These are phyloP conservation scores for Fistulifera solaris DNA, from an alignment of 108 stramenopile genomes.

Conservation along the genomic window DNA sequence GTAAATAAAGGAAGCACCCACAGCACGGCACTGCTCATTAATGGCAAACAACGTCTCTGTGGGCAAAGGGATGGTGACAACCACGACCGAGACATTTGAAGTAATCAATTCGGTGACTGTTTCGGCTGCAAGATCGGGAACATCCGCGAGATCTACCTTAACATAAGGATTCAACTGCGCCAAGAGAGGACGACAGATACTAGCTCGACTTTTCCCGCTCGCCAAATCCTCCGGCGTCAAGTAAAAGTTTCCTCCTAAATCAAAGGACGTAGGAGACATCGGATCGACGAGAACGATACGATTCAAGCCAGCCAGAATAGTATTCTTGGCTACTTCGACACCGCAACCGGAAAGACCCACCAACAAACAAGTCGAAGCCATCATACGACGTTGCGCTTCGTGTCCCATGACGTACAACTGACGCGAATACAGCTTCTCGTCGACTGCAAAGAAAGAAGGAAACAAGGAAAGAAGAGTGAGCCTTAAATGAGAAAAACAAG, in stretches of 20 bases:
- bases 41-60: conserved; percentile 48
- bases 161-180: conserved; percentile 87
- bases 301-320: conserved; percentile 86
- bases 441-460: conserved; percentile 35
- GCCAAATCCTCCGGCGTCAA: conserved; percentile 28
- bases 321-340: conserved; percentile 92
- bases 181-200: conserved; percentile 40
- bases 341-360: conserved; percentile 89
- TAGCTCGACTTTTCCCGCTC: conserved; percentile 31
- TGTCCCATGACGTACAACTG: conserved; percentile 99
- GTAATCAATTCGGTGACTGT: conserved; percentile 38
- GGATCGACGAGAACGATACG: conserved; percentile 70
- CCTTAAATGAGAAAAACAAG: not conserved
- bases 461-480: not conserved
- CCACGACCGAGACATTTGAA: conserved; percentile 40
- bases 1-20: conserved; percentile 67
- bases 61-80: conserved; percentile 65
- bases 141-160: conserved; percentile 38
- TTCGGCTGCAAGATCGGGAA: conserved; percentile 38
- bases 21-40: conserved; percentile 65
- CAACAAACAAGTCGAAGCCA: conserved; percentile 82
- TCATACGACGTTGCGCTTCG: conserved; percentile 96
- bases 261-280: conserved; percentile 43
- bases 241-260: conserved; percentile 86
- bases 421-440: conserved; percentile 95